These are phyloP conservation scores for Podaxis sp. DNA, from an alignment of 768 basidiomycete species.

Conservation along the genomic window DNA sequence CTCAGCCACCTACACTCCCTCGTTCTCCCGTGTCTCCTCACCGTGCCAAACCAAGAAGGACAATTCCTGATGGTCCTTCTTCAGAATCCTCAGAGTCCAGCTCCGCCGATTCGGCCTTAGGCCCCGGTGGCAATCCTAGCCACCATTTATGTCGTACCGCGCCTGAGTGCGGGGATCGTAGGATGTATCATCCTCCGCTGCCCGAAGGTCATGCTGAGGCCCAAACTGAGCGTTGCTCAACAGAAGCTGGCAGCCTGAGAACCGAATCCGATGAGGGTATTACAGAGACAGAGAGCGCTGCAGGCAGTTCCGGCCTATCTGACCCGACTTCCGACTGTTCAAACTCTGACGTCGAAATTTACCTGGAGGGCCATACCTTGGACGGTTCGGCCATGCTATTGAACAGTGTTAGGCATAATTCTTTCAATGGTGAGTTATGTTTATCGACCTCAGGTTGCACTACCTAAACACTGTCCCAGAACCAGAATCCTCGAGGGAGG, in stretches of 20 bases:
- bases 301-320: slow-evolving; percentile 1
- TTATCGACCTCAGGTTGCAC: not conserved
- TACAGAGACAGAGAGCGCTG: slow-evolving; percentile 2
- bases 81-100: not conserved
- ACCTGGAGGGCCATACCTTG: slow-evolving; percentile 27
- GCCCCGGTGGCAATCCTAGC: not conserved
- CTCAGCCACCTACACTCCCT: not conserved
- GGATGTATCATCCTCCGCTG: not conserved
- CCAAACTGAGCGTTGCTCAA: not conserved
- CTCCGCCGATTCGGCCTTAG: not conserved
- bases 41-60: slow-evolving; percentile 7
- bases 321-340: slow-evolving; percentile 11
- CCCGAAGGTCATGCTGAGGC: not conserved
- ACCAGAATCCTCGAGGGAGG: not conserved
- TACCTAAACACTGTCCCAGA: not conserved
- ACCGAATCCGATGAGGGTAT: slow-evolving; percentile 1
- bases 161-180: not conserved
- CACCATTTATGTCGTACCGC: not conserved
- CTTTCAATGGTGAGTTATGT: slow-evolving; percentile 12
- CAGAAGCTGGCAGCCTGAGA: not conserved
- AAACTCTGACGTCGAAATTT: slow-evolving; percentile 29
- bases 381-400: slow-evolving; percentile 24
- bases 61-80: not conserved
- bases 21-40: slow-evolving; percentile 8
- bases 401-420: slow-evolving; percentile 13